Conservation (phyloP, 108 stramenopile species). For the Nannochloropsis oceanica region DNA sequence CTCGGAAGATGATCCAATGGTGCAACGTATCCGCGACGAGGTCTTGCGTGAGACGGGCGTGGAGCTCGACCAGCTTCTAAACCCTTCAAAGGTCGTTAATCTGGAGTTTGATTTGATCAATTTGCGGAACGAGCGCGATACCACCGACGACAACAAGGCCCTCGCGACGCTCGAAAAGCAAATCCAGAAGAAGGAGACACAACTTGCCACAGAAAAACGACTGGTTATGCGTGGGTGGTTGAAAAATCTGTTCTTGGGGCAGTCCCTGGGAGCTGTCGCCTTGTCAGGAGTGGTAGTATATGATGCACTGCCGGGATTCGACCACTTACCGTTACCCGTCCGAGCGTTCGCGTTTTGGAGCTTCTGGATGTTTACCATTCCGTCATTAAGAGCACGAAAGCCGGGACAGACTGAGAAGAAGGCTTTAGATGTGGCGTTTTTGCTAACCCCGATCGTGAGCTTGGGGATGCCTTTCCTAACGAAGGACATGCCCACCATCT, state of each 20-base stretch:
- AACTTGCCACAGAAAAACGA: slow-evolving; percentile 61
- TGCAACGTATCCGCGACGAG: slow-evolving; percentile 14
- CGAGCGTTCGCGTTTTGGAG: slow-evolving; percentile 87
- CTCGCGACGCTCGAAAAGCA: slow-evolving; percentile 43
- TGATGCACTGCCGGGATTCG: slow-evolving; percentile 28
- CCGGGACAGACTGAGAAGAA: slow-evolving; percentile 72
- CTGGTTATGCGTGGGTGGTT: slow-evolving; percentile 87
- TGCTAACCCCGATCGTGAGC: slow-evolving; percentile 67
- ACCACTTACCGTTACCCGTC: slow-evolving; percentile 64
- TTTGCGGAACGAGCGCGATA: slow-evolving; percentile 3
- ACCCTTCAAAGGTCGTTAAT: slow-evolving; percentile 28
- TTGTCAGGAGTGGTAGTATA: slow-evolving; percentile 66
- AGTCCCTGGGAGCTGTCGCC: slow-evolving; percentile 62
- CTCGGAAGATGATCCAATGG: neutral
- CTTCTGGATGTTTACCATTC: slow-evolving; percentile 94
- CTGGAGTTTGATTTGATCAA: slow-evolving; percentile 27
- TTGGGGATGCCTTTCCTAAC: slow-evolving; percentile 69
- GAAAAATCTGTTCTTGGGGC: slow-evolving; percentile 75
- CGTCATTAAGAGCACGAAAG: slow-evolving; percentile 64
- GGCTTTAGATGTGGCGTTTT: slow-evolving; percentile 82
- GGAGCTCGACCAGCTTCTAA: slow-evolving; percentile 28
- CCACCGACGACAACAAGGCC: neutral
- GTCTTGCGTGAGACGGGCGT: slow-evolving; percentile 20
- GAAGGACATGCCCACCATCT: slow-evolving; percentile 24
- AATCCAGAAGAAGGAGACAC: slow-evolving; percentile 68